Conservation (phyloP, 768 basidiomycete species). For the Xerocomellus dryophilus region DNA sequence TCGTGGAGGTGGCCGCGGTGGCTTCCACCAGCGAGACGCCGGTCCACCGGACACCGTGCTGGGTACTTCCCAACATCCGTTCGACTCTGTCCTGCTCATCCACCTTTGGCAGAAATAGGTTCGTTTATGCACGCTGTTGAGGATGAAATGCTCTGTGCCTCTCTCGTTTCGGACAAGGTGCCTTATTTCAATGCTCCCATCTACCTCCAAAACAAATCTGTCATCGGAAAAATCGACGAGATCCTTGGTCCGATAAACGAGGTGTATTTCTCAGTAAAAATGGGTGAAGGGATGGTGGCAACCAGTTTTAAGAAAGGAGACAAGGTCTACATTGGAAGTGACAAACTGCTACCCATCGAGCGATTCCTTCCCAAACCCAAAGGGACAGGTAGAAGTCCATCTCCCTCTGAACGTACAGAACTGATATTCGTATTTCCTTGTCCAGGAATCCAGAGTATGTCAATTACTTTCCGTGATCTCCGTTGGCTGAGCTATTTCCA, state of each 20-base stretch:
- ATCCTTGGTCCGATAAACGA: conserved; percentile 99
- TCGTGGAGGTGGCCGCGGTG: conserved; percentile 66
- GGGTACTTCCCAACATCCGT: conserved; percentile 38
- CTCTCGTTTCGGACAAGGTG: conserved; percentile 82
- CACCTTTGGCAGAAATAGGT: conserved; percentile 71
- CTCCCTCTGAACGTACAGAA: conserved; percentile 4
- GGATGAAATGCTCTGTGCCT: conserved; percentile 95
- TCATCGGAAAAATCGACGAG: conserved; percentile 97
- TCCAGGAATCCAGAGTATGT: conserved; percentile 30
- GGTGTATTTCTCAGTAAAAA: conserved; percentile 97
- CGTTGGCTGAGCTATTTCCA: conserved; percentile 35
- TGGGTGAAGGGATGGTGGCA: conserved; percentile 94
- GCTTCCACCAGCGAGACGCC: conserved; percentile 64
- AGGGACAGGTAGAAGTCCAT: conserved; percentile 57
- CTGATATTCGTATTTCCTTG: not conserved
- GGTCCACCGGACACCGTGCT: conserved; percentile 81
- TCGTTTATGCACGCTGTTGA: conserved; percentile 93
- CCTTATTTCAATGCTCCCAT: conserved; percentile 99
- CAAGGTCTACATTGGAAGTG: conserved; percentile 96
- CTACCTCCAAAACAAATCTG: conserved; percentile 93
- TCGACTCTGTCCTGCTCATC: conserved; percentile 1
- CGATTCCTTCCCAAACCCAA: conserved; percentile 97
- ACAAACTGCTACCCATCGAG: conserved; percentile 95
- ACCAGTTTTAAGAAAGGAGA: conserved; percentile 96
- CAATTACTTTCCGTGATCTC: not conserved